Base-by-base conservation (phyloP, 305 asterid species). In the Fraxinus baroniana region DNA sequence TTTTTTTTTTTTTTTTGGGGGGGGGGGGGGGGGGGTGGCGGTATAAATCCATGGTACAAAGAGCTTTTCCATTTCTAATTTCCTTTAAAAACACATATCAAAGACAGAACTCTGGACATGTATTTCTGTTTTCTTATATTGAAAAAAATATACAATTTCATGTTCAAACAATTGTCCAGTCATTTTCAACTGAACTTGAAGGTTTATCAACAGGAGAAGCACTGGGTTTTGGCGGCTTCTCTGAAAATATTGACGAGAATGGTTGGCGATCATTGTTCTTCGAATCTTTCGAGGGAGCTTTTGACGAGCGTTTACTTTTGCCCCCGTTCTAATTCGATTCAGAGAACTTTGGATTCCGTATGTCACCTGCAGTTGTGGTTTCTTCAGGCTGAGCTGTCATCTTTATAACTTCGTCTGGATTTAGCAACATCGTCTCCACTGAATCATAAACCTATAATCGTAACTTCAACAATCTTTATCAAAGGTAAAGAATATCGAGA, bases 181-280 rank as follows among this genome's bases (percentile, higher is more conserved):
- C 97, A 85, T 81, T 87, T 83, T 95, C 98, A 73, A 85, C 87
- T 22, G 94, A 71, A 84, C 80, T 74, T 13, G 90, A 52, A 30
- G 92, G 85, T 84, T 90, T 92, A 55, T 89, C 94, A 5, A 91
- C 86, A 17, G 98, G 90, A 73, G 95, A 90, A 18, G 91, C 83
- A 72, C 39, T 10, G 18, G 89, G 92, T 85, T 94, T 96, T 0
- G 99, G 99, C 77, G 98, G 97, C 86, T 89, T 94, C 94, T 93
- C 94, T 2, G 94, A 93, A 83, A 95, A 93, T 55, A 94, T 80
- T 9, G 98, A 84, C 22, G 93, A 89, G 84, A 93, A 87, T 41
- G 93, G 83, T 36, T 92, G 97, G 85, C 90, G 90, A 55, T 94
- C 95, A 57, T 39, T 66, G 77, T 81, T 90, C 79, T 86, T 89